These are phyloP conservation scores for Myxozyma sirexii DNA, from an alignment of 805 yeast species.

Conservation along the genomic window DNA sequence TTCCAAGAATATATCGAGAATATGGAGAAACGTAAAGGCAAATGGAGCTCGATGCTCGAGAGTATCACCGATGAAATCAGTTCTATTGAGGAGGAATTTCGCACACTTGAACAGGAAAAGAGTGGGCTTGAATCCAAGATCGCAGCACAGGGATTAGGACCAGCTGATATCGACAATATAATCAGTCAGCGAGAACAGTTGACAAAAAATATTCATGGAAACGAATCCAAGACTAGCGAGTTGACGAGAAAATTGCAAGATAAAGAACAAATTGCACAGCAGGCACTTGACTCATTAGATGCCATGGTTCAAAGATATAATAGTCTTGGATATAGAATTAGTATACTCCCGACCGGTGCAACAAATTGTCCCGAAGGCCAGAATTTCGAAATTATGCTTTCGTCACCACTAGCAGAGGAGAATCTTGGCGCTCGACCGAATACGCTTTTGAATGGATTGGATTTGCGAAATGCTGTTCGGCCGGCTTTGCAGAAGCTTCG, in stretches of 20 bases:
- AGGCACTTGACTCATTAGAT: slow-evolving; percentile 55
- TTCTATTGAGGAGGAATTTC: slow-evolving; percentile 43
- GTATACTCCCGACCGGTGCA: slow-evolving; percentile 41
- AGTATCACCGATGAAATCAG: slow-evolving; percentile 60
- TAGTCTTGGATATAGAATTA: slow-evolving; percentile 53
- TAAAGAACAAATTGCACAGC: slow-evolving; percentile 54
- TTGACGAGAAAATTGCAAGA: slow-evolving; percentile 51
- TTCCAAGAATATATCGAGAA: slow-evolving; percentile 71
- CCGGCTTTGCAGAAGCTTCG: slow-evolving; percentile 50
- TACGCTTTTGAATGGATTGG: slow-evolving; percentile 46
- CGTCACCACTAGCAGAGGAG: slow-evolving; percentile 47
- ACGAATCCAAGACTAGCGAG: slow-evolving; percentile 51
- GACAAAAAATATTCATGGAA: slow-evolving; percentile 55
- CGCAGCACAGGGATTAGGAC: slow-evolving; percentile 58
- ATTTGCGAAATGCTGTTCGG: slow-evolving; percentile 46
- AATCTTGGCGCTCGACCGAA: slow-evolving; percentile 52
- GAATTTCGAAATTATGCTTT: slow-evolving; percentile 49
- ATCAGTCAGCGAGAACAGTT: slow-evolving; percentile 63
- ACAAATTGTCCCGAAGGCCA: slow-evolving; percentile 32
- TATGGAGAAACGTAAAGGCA: slow-evolving; percentile 60
- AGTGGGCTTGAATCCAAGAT: slow-evolving; percentile 47
- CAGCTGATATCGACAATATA: slow-evolving; percentile 64
- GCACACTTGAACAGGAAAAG: slow-evolving; percentile 20
- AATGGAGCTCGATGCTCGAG: slow-evolving; percentile 64
- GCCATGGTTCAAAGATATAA: slow-evolving; percentile 60